Percentiles rank a stretch among this genome's conserved stretches.
phyloP scores from a whole-genome alignment of 352 stramenopile species.

The Globisporangium iwayamae region DNA sequence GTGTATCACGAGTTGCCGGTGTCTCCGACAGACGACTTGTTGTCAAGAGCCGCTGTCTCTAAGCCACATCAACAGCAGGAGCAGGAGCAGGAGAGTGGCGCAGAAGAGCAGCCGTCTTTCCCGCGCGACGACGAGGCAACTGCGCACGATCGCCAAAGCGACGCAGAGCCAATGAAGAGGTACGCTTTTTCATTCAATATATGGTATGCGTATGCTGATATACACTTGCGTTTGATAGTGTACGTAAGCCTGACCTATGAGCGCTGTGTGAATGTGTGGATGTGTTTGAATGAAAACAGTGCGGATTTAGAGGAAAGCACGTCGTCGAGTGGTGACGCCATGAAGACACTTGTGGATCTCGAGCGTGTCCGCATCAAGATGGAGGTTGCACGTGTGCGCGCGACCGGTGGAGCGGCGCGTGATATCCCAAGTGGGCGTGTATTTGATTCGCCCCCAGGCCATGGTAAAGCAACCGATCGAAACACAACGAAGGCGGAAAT shows the following conservation, averaged over 20 bases:
- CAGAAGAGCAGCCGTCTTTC: neutral
- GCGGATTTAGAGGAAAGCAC: neutral
- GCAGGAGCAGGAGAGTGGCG: neutral
- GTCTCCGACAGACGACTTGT: neutral
- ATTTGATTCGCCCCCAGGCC: constrained; percentile 44
- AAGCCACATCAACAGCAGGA: neutral
- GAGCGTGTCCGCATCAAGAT: constrained; percentile 39
- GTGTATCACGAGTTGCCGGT: neutral
- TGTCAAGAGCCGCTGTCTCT: neutral
- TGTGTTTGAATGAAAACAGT: constrained; percentile 3
- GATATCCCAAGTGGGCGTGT: constrained; percentile 48
- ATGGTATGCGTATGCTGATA: neutral
- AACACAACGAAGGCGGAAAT: constrained; percentile 64
- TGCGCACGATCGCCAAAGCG: neutral
- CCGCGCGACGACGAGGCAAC: neutral
- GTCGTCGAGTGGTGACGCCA: neutral
- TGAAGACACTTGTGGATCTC: constrained; percentile 21
- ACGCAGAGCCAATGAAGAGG: neutral
- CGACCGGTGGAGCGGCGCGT: constrained; percentile 18
- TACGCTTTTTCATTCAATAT: neutral
- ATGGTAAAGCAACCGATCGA: constrained; percentile 36
- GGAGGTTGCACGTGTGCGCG: constrained; percentile 32
- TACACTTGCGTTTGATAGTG: neutral
- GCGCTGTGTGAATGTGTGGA: neutral
- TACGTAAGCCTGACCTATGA: neutral